Evolutionary conservation across 2,329 filamentous ascomycete species (phyloP).

Genomic region (Venturia pyrina): DNA sequence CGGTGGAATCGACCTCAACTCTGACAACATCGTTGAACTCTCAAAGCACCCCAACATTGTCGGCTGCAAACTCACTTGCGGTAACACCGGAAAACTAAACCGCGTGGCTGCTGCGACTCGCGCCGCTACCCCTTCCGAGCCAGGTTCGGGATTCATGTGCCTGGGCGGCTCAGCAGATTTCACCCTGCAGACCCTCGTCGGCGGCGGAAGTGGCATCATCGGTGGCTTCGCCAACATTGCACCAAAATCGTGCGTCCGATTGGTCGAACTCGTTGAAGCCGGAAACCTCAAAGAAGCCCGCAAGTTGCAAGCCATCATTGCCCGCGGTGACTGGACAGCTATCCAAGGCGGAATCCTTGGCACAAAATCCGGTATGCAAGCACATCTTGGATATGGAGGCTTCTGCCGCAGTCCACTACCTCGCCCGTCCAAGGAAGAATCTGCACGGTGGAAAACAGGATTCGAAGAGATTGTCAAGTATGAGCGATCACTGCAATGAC

Average conservation of each 20-base stretch:
- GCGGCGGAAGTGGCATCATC: slow-evolving; percentile 62
- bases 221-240: slow-evolving; percentile 62
- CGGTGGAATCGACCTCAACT: slow-evolving; percentile 53
- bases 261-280: slow-evolving; percentile 50
- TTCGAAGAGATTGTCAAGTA: slow-evolving; percentile 36
- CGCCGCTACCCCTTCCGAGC: slow-evolving; percentile 25
- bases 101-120: slow-evolving; percentile 45
- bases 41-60: slow-evolving; percentile 55
- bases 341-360: slow-evolving; percentile 60
- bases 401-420: slow-evolving; percentile 48
- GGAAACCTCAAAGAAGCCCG: slow-evolving; percentile 52
- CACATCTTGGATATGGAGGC: slow-evolving; percentile 56
- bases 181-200: slow-evolving; percentile 58
- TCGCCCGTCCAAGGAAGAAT: slow-evolving; percentile 35
- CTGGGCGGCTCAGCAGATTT: slow-evolving; percentile 67
- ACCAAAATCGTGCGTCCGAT: slow-evolving; percentile 53
- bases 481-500: slow-evolving; percentile 23
- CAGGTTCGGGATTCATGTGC: slow-evolving; percentile 52
- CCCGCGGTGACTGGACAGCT: slow-evolving; percentile 58
- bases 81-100: slow-evolving; percentile 60
- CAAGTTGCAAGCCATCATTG: slow-evolving; percentile 54
- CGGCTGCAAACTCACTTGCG: slow-evolving; percentile 60
- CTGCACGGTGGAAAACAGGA: slow-evolving; percentile 29
- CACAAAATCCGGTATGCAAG: slow-evolving; percentile 55
- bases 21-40: slow-evolving; percentile 50